Base-by-base conservation (phyloP, 805 yeast species). In the Komagataella ulmi region DNA sequence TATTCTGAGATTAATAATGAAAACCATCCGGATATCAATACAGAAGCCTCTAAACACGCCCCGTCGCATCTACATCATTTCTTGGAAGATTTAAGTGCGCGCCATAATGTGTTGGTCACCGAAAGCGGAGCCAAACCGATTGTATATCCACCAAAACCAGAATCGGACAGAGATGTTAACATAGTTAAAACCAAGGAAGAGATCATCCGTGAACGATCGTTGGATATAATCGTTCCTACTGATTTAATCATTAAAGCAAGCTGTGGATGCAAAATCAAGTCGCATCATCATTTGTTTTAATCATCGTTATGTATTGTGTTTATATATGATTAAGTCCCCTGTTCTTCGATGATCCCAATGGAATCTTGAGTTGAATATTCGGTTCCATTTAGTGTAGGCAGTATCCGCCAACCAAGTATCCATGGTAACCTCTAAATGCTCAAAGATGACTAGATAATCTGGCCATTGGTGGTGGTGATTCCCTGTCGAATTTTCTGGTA, bases 321-420 rank as follows among this genome's bases (percentile, higher is more conserved):
- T 55, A 57, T 81, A 85, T 2, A 90, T 80, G 3, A 89, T 69
- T 0, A 90, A 73, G 62, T 88, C 91, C 0, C 98, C 98, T 2
- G 63, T 59, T 52, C 97, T 72, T 56, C 97, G 73, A 47, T 68
- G 59, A 61, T 91, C 98, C 86, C 97, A 95, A 64, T 90, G 97
- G 62, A 80, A 78, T 50, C 79, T 75, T 46, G 88, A 76, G 57
- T 91, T 91, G 72, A 88, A 91, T 55, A 86, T 74, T 43, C 90
- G 68, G 3, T 64, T 60, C 43, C 80, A 64, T 54, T 66, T 75
- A 8, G 54, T 49, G 57, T 84, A 85, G 0, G 67, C 62, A 0
- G 75, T 63, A 8, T 51, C 51, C 17, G n/a, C 44, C 51, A 83
- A 59, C 46, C 70, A 67, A 0, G 62, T 61, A n/a, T 64, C 61